Base-by-base conservation (phyloP, 805 yeast genomes). In the Isabelozyma rhagii region DNA sequence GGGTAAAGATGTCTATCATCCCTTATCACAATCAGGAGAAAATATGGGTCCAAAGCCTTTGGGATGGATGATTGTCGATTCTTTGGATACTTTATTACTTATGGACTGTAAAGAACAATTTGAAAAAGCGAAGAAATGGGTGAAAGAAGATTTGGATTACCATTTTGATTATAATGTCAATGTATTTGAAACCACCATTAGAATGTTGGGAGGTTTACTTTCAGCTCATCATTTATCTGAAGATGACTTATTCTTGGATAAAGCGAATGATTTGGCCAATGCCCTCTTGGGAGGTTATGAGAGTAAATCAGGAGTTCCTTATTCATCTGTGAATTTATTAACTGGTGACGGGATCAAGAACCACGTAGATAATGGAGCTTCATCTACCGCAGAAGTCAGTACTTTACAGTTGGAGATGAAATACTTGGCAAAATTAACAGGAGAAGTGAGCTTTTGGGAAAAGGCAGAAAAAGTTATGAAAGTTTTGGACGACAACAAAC, bases 11-110 rank as follows among this genome's bases (percentile, higher is more conserved):
- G 81, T 84, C 1, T 91, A 86, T 60, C 74, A 75, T 40, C 97
- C 97, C 0, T 60, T 87, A n/a, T 64, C 78, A 7, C 79, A 82
- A 46, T 66, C 57, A 1, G 89, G 87, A 21, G 72, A 79, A 49
- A 87, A 89, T 62, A 87, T 89, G 90, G 91, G 93, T 4, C 81
- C 84, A 4, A 57, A 75, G 47, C 97, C 97, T 1, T 67, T 92
- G 55, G 97, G 97, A 1, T 91, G 97, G 97, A 87, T 91, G 62
- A 84, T 91, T 59, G 94, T 92, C 5, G 97, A 91, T 65, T 78
- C 93, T 0, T 68, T 92, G 46, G 97, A 92, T 60, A 87, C 97
- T 0, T 67, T 92, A 74, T 77, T 83, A 71, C 52, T 91, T 18
- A 90, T 91, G 96, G 86, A 78, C 47, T 78, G 82, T 43, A 67